Base-by-base conservation (phyloP, 2,329 filamentous ascomycete genomes). In the Sarocladium brachiariae region DNA sequence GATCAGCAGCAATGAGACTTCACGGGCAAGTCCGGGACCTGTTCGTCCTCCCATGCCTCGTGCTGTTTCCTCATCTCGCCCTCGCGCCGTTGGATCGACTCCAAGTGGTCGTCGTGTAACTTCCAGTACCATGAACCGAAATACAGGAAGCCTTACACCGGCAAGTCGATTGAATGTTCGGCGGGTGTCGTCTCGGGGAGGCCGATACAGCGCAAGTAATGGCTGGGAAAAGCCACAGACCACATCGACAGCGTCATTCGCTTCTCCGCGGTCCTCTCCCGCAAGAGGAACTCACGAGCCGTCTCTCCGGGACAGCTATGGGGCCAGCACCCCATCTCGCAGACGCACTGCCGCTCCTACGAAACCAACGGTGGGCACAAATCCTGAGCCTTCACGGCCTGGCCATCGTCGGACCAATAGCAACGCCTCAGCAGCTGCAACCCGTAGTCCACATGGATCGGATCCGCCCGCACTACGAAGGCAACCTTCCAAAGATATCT, bases 371-470 rank as follows among this genome's bases (percentile, higher is more conserved):
- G 25, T 7, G 10, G 11, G 14, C 6, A 13, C 43, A 14, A 18
- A 33, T 14, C n/a, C 24, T 14, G 37, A 18, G 38, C 11, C 21
- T 8, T 18, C 27, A 16, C 46, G 49, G 18, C 41, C 33, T 18
- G 39, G 49, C 13, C 73, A 78, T 55, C 68, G 70, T n/a, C 70
- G 75, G 10, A 70, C 66, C 18, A 65, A 73, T 34, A 77, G 74
- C 55, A 63, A 63, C 34, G 65, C 69, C 1, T 77, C 75, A 4
- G 62, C 67, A 6, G 66, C 71, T 2, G 68, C 70, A 5, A 61
- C 61, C 4, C 67, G 60, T 48, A 58, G 53, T 18, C 43, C 25
- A 52, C 1, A 54, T 55, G 47, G 52, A 31, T 30, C 43, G 27
- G 19, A 23, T 3, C 13, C 38, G 16, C 25, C 43, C 11, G n/a